Evolutionary conservation across 108 stramenopile species (phyloP), one percentile per base, ranked within the genome.

Genomic region (Phaeodactylum tricornutum): DNA sequence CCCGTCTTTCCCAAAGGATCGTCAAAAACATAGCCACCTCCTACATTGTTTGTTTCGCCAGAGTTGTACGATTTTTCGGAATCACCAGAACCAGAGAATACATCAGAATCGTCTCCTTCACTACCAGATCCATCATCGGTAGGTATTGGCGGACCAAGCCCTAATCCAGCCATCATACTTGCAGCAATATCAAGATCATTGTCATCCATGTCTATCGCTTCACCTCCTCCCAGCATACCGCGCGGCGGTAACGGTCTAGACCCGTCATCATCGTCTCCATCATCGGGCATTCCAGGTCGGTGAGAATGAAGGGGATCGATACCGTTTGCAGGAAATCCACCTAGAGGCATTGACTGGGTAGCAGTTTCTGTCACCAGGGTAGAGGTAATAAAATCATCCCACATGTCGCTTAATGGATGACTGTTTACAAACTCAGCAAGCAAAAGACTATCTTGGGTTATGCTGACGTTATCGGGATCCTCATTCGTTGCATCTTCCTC

Each of bases 151-250:
- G 44, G 54, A 28, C 55, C 58, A 47, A 92, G 51, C 28, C 55
- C 71, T 31, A 90, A 45, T 6, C 81, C 71, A 33, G 75, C 81
- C 69, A 93, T 90, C 85, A 93, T 93, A 47, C 57, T 75, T 8
- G 81, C 92, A 12, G 92, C 92, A 43, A 89, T 77, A 55, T 93
- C 92, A 8, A 93, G 43, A 46, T 93, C 92, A 60, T 69, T 79
- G 26, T 93, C 87, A 49, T 89, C 82, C 72, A 92, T 83, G 39
- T 85, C 90, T 40, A 85, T 80, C 29, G 65, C 71, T 23, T 64
- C 77, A 3, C 71, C 62, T 43, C 69, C 74, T 0, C 57, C 75
- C 5, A 69, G 37, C n/a, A 71, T 22, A n/a, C 71, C 68, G 34
- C 73, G 53, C 22, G 64, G 64, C 42, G 77, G 79, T 32, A 66